Conservation (phyloP, 2,329 filamentous ascomycete species). For the Colletotrichum destructivum region DNA sequence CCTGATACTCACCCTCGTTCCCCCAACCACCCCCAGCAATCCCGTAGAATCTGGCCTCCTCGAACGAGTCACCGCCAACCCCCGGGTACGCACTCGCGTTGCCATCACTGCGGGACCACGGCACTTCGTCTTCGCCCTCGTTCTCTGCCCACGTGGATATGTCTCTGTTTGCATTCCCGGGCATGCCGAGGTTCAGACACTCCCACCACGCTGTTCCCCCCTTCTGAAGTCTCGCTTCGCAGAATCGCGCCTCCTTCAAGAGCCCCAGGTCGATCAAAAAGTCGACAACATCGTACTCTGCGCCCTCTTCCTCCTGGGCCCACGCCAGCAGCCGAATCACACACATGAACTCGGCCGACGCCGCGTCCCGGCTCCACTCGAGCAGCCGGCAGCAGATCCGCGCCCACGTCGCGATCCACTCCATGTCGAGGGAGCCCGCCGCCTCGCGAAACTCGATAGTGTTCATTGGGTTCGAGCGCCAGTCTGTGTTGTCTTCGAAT, state of each 20-base stretch:
- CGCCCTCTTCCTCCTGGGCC: slow-evolving; percentile 43
- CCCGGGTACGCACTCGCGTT: not conserved
- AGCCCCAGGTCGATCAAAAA: slow-evolving; percentile 54
- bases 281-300: slow-evolving; percentile 54
- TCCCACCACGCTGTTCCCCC: slow-evolving; percentile 47
- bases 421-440: slow-evolving; percentile 51
- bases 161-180: not conserved
- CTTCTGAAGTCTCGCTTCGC: slow-evolving; percentile 46
- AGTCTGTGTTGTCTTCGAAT: slow-evolving; percentile 5
- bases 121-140: not conserved
- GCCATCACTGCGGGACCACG: not conserved
- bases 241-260: slow-evolving; percentile 48
- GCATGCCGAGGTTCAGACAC: slow-evolving; percentile 40
- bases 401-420: slow-evolving; percentile 53
- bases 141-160: not conserved
- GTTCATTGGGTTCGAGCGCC: not conserved
- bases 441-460: slow-evolving; percentile 58
- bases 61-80: not conserved
- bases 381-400: slow-evolving; percentile 52
- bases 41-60: not conserved
- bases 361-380: slow-evolving; percentile 48
- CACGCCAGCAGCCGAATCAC: slow-evolving; percentile 46
- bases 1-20: not conserved
- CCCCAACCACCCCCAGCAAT: not conserved
- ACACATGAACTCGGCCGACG: slow-evolving; percentile 50